Conservation (phyloP, 768 basidiomycete genomes). For the Calocera viscosa region DNA sequence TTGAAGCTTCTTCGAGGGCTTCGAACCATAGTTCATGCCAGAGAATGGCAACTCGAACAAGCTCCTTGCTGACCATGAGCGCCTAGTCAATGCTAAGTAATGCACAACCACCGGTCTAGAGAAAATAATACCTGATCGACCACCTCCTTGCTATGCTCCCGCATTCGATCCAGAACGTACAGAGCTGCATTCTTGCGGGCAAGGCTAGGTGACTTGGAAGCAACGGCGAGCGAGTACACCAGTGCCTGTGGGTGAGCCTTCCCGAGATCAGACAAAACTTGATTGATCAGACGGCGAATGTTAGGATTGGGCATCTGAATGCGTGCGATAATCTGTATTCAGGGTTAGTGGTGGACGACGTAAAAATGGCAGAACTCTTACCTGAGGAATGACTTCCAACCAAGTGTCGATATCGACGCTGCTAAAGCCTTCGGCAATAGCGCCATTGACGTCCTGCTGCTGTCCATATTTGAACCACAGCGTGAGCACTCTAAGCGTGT, state of each 20-base stretch:
- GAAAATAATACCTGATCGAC: constrained; percentile 58
- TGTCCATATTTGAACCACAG: constrained; percentile 97
- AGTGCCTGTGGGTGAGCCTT: constrained; percentile 95
- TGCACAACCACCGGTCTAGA: neutral
- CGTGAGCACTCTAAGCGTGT: constrained; percentile 82
- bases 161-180: constrained; percentile 83
- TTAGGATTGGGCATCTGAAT: constrained; percentile 87
- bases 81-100: constrained; percentile 39
- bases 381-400: constrained; percentile 98
- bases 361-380: no score
- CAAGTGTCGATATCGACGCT: constrained; percentile 93
- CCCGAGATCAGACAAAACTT: constrained; percentile 80
- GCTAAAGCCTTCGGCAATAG: constrained; percentile 76
- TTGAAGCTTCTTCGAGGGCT: constrained; percentile 91
- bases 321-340: constrained; percentile 78
- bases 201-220: constrained; percentile 84
- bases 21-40: constrained; percentile 99
- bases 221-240: constrained; percentile 90
- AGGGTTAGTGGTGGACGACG: no score
- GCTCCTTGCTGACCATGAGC: constrained; percentile 76
- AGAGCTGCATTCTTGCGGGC: constrained; percentile 71
- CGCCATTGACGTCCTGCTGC: constrained; percentile 76
- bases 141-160: constrained; percentile 74
- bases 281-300: constrained; percentile 79
- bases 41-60: constrained; percentile 92